phyloP scores from a whole-genome alignment of 768 basidiomycete genomes.

The Hygrocybe punicea region DNA sequence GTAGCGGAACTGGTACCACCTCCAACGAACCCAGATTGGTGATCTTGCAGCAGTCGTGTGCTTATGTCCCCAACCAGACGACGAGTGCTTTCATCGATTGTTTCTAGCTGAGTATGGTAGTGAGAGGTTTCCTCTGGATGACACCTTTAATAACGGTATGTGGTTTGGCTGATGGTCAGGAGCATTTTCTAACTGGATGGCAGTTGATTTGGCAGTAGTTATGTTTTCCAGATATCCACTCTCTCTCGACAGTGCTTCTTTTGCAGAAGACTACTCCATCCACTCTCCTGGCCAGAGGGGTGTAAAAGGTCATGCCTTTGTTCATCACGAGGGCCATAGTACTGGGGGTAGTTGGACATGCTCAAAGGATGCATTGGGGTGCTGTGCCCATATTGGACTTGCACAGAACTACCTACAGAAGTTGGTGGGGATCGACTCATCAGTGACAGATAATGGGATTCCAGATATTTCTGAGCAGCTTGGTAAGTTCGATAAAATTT shows the following conservation, averaged over 20 bases:
- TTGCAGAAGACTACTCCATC: background rate
- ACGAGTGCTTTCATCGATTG: background rate
- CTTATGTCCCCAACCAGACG: background rate
- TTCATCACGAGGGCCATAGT: background rate
- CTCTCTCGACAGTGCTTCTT: background rate
- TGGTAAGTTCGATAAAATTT: background rate
- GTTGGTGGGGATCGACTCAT: background rate
- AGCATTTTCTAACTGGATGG: background rate
- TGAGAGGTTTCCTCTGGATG: background rate
- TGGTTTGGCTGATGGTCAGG: background rate
- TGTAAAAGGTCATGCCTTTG: background rate
- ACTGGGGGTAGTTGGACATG: background rate
- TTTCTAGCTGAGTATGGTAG: background rate
- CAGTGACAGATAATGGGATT: too few relatives aligned
- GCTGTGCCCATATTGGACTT: background rate
- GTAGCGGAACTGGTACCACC: background rate
- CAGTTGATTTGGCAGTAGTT: background rate
- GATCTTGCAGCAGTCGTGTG: background rate
- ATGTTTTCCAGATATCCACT: background rate
- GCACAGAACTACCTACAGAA: background rate
- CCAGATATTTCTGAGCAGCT: too few relatives aligned
- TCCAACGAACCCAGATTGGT: background rate
- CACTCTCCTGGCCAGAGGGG: background rate
- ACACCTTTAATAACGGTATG: background rate
- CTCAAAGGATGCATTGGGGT: background rate